A percentile compares a stretch with the other conserved stretches of the same genome.
Conservation (phyloP, 257 asterid genomes). For the Capsicum pubescens region DNA sequence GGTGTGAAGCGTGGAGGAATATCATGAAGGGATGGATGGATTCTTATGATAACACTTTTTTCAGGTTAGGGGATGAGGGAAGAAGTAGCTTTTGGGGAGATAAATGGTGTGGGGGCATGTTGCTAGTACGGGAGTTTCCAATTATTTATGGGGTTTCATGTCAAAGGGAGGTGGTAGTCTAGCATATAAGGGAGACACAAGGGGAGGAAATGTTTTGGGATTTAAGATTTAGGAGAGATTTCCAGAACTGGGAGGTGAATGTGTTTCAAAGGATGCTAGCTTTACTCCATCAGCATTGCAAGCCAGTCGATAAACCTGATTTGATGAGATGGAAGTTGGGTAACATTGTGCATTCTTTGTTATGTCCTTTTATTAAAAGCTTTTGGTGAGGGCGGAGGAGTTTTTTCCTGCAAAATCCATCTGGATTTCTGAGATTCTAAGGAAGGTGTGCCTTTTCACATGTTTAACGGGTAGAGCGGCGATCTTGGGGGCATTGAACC, state of each 20-base stretch:
- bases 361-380: too few relatives aligned
- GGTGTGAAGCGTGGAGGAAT: background rate
- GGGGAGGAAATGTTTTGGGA: background rate
- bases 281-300: too few relatives aligned
- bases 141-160: background rate
- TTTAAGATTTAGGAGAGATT: background rate
- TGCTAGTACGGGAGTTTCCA: background rate
- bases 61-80: background rate
- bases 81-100: background rate
- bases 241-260: background rate
- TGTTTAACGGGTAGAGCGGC: background rate
- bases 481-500: background rate
- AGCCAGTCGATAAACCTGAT: too few relatives aligned
- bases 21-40: background rate
- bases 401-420: background rate
- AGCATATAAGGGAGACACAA: background rate
- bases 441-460: slow-evolving; percentile 3
- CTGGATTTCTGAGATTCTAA: background rate
- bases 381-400: background rate
- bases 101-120: background rate
- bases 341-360: too few relatives aligned
- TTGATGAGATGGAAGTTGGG: too few relatives aligned
- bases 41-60: background rate
- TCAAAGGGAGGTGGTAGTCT: background rate
- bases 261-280: too few relatives aligned